These are phyloP conservation scores for Kandelia obovata DNA, from an alignment of 345 rosid species.

Conservation along the genomic window DNA sequence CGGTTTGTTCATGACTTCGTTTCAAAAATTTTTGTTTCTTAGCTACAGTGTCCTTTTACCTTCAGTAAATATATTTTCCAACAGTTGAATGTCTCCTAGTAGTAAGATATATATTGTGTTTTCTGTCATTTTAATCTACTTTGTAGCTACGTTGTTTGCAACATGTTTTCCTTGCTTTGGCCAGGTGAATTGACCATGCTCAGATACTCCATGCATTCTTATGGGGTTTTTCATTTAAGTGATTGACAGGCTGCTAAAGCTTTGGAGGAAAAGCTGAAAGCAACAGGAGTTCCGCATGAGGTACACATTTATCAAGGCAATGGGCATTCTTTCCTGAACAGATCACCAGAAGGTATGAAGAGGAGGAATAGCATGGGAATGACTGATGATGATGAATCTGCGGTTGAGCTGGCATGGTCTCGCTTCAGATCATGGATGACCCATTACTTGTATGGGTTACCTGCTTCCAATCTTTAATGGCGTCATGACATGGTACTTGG, in stretches of 20 bases:
- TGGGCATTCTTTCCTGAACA: slow-evolving; percentile 84
- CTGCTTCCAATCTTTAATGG: background rate
- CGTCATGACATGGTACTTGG: background rate
- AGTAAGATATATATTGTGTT: too few species aligned
- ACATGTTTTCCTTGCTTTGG: too few species aligned
- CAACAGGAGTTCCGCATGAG: slow-evolving; percentile 67
- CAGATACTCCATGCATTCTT: too few species aligned
- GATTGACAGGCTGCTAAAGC: slow-evolving; percentile 69
- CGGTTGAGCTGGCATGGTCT: slow-evolving; percentile 88
- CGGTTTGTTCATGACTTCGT: too few species aligned
- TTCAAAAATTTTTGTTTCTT: too few species aligned
- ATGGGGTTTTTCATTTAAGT: background rate
- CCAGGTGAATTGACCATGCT: background rate
- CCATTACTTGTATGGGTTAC: slow-evolving; percentile 33
- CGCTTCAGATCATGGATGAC: slow-evolving; percentile 86
- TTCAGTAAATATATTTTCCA: too few species aligned
- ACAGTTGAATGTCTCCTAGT: too few species aligned
- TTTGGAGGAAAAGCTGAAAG: slow-evolving; percentile 77
- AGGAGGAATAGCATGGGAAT: slow-evolving; percentile 87
- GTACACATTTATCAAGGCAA: slow-evolving; percentile 74
- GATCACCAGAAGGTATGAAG: slow-evolving; percentile 62
- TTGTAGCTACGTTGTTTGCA: too few species aligned
- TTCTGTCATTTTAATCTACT: too few species aligned
- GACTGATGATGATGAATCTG: slow-evolving; percentile 74
- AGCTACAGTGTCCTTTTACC: too few species aligned